Evolutionary conservation across 352 stramenopile genomes (phyloP), one percentile per base, ranked within the genome.

Genomic region (Phytophthora ohioensis): DNA sequence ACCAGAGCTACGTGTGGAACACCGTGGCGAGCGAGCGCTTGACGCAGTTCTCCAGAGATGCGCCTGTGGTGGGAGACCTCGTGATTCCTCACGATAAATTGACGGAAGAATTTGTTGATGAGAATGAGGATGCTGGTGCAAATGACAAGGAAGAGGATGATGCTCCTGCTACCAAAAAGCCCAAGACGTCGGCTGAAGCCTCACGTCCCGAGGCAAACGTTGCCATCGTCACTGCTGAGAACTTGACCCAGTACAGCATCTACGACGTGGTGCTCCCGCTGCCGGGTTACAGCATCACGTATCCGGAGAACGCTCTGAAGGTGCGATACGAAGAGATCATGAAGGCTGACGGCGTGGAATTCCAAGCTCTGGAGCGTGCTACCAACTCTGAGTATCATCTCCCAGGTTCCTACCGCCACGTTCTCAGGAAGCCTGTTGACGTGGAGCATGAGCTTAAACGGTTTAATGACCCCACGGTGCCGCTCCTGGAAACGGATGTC

Each of bases 1-100:
- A 98, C 69, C 97, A 99, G 80, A 99, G 93, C 67, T 97, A 97
- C 69, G 78, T 99, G 32, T 99, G 95, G 95, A 99, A 99, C 78
- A 79, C 80, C 47, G 87, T 97, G 6, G 95, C 85, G 35, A 98
- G 93, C 39, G 80, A 97, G 57, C 84, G 97, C 3, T 85, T 99
- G 21, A 85, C 91, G 27, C 81, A 78, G 7, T 90, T 90, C 43
- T 78, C 89, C 6, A 78, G 68, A 21, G 81, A 91, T 21, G 63
- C 84, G 47, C 83, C 95, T 3, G 68, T 97, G 30, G 68, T 93
- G 4, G 97, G 97, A 7, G 97, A 99, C 76, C 85, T 99, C 12
- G 93, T 99, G 15, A 80, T 96, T 31, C 73, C 71, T 3, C 63
- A 84, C 11, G 73, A 84, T 41, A 71, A 76, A 11, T 68, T 78